A percentile compares a stretch with the other conserved stretches of the same genome.
Conservation (phyloP, 208 protist genomes). For the Leishmania martiniquensis region DNA sequence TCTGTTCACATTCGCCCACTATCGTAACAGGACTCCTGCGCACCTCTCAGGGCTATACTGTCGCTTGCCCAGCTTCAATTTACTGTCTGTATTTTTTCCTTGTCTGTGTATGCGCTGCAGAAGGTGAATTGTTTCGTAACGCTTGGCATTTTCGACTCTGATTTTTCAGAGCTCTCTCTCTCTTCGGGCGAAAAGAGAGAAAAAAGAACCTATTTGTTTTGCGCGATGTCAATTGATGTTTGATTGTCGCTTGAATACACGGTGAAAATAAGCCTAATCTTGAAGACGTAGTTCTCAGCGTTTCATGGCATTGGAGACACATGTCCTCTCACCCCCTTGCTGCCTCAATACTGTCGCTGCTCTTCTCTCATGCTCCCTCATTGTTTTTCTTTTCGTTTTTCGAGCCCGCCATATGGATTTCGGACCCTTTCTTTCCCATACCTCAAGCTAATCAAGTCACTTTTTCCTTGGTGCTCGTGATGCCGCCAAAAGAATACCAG, state of each 20-base stretch:
- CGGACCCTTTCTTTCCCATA: neutral
- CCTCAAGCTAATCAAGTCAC: no score
- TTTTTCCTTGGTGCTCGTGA: neutral
- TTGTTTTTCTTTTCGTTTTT: neutral
- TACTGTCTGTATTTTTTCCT: conserved; percentile 11
- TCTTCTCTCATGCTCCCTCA: neutral
- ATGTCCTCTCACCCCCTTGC: neutral
- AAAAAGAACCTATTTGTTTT: conserved; percentile 7
- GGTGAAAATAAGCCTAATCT: neutral
- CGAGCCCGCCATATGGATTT: no score
- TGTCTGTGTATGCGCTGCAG: neutral
- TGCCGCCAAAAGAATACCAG: conserved; percentile 24
- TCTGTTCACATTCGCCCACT: conserved; percentile 44
- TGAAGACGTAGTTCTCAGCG: neutral
- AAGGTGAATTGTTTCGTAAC: neutral
- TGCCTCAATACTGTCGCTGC: conserved; percentile 4
- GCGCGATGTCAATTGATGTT: neutral
- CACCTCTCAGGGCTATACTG: neutral
- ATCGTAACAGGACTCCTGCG: neutral
- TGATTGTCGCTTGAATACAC: neutral
- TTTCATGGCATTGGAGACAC: neutral
- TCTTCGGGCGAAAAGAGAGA: conserved; percentile 12
- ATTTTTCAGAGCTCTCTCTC: neutral
- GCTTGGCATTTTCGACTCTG: neutral
- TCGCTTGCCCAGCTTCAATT: neutral